phyloP scores from a whole-genome alignment of 257 asterid species.

The Solanum okadae region DNA sequence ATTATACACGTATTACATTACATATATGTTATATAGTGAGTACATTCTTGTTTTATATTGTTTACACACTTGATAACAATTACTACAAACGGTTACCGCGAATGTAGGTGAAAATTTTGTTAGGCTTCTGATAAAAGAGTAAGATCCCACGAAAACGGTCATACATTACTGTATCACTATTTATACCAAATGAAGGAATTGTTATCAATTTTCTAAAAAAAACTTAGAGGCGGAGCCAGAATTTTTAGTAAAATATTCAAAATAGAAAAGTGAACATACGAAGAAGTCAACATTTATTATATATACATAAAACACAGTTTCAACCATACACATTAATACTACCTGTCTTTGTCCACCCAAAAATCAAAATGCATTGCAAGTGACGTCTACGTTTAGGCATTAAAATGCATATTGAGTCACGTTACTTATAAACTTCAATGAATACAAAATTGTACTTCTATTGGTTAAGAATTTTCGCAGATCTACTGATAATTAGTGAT shows the following conservation, averaged over 20 bases:
- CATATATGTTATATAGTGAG: not conserved
- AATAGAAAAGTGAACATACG: too few relatives aligned
- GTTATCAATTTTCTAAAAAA: not conserved
- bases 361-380: too few relatives aligned
- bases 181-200: not conserved
- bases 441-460: not conserved
- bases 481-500: not conserved
- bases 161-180: not conserved
- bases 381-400: not conserved
- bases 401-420: not conserved
- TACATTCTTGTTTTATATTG: not conserved
- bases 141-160: not conserved
- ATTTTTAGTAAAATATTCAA: too few relatives aligned
- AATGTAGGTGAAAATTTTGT: too few relatives aligned
- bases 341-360: too few relatives aligned
- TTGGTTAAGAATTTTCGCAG: not conserved
- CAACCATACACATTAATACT: not conserved
- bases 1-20: not conserved
- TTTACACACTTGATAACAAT: not conserved
- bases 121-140: too few relatives aligned
- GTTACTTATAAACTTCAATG: too few relatives aligned
- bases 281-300: too few relatives aligned
- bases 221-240: too few relatives aligned
- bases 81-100: not conserved
- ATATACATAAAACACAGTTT: too few relatives aligned